Conservation (phyloP, 208 protist genomes). For the Lotmaria passim region DNA sequence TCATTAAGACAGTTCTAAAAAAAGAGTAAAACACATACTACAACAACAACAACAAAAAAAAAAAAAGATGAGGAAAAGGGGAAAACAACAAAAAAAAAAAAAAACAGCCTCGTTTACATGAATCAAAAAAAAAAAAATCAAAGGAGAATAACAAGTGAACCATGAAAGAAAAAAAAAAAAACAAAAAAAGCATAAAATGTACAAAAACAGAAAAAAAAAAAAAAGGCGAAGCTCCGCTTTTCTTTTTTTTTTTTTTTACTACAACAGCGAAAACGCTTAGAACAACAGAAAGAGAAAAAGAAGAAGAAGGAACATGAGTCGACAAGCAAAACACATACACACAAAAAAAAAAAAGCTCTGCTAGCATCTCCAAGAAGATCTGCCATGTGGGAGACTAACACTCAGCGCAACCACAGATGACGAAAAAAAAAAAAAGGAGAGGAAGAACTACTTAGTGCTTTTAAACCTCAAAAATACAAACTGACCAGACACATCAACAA, state of each 20-base stretch:
- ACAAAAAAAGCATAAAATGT: neutral
- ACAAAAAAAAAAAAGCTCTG: neutral
- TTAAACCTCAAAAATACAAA: too few relatives aligned
- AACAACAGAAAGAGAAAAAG: constrained; percentile 5
- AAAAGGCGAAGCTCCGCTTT: neutral
- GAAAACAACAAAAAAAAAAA: neutral
- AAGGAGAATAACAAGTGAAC: neutral
- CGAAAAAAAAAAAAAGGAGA: too few relatives aligned
- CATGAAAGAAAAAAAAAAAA: neutral
- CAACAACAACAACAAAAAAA: neutral
- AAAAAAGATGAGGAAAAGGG: neutral
- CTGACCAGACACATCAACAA: too few relatives aligned
- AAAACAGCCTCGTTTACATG: constrained; percentile 25
- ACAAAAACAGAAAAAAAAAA: constrained; percentile 1
- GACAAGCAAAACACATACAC: neutral
- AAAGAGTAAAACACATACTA: neutral
- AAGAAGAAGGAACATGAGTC: neutral
- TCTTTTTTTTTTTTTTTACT: neutral
- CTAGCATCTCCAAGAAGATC: too few relatives aligned
- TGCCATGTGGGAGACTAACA: too few relatives aligned
- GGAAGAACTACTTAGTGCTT: too few relatives aligned
- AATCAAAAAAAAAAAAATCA: neutral
- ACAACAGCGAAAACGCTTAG: neutral
- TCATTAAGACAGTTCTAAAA: too few relatives aligned
- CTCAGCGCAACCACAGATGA: too few relatives aligned